Conservation (phyloP, 2,329 filamentous ascomycete species). For the Microdochium trichocladiopsis region DNA sequence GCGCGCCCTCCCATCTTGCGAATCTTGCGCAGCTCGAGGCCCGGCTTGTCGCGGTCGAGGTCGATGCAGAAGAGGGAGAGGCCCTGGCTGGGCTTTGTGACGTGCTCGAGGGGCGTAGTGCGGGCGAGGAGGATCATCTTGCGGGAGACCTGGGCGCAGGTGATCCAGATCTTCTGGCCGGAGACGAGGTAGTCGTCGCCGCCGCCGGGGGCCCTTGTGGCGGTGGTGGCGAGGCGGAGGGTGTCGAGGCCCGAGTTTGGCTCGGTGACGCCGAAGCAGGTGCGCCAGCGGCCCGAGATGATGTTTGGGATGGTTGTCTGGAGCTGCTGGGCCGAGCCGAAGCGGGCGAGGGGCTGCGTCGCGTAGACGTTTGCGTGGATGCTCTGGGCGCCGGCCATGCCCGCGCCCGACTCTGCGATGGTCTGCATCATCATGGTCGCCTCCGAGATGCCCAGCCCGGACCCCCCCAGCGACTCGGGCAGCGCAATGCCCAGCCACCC, state of each 20-base stretch:
- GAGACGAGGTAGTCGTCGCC: constrained; percentile 59
- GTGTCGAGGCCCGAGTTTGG: constrained; percentile 77
- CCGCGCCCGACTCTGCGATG: constrained; percentile 70
- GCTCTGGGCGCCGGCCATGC: constrained; percentile 63
- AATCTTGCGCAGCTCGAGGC: constrained; percentile 63
- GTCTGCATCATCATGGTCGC: constrained; percentile 86
- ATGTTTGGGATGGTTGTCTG: constrained; percentile 60
- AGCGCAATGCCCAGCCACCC: constrained; percentile 80
- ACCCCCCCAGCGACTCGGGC: constrained; percentile 66
- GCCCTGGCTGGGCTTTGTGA: constrained; percentile 64
- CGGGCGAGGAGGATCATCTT: constrained; percentile 81
- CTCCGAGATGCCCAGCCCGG: constrained; percentile 71
- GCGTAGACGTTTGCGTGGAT: constrained; percentile 66
- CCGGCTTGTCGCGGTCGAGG: constrained; percentile 52
- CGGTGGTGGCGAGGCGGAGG: constrained; percentile 59
- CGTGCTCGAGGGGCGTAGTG: constrained; percentile 62
- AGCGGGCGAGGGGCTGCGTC: constrained; percentile 68
- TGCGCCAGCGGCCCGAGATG: constrained; percentile 63
- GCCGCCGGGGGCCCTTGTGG: constrained; percentile 43
- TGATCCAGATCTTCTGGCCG: constrained; percentile 87
- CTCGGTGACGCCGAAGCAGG: constrained; percentile 82
- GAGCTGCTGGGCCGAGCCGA: constrained; percentile 60
- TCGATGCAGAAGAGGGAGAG: constrained; percentile 78
- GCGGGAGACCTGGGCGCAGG: constrained; percentile 71
- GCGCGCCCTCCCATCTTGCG: constrained; percentile 81